These are phyloP conservation scores for Gilbertella persicaria DNA, from an alignment of 371 early-diverging fungal genomes.

Conservation along the genomic window DNA sequence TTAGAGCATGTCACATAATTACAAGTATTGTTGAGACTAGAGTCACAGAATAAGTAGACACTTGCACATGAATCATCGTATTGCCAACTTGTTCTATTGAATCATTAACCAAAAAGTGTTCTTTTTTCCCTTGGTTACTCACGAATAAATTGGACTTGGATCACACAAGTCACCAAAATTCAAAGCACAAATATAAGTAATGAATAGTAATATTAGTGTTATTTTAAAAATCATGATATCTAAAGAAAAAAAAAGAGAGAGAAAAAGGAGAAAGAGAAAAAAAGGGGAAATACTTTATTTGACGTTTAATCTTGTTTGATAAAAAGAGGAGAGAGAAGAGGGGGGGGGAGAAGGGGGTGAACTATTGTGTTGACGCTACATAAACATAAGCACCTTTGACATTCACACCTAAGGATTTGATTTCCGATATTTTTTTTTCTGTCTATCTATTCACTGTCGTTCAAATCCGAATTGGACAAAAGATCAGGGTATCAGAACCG, in stretches of 20 bases:
- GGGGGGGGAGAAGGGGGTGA: neutral
- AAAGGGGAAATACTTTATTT: slow-evolving; percentile 5
- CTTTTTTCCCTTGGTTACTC: neutral
- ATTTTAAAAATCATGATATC: neutral
- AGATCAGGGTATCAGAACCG: no score
- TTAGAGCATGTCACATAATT: slow-evolving; percentile 28
- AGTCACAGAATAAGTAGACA: slow-evolving; percentile 30
- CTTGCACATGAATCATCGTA: slow-evolving; percentile 27
- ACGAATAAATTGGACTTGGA: slow-evolving; percentile 20
- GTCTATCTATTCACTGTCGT: no score
- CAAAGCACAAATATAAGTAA: neutral
- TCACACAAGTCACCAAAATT: slow-evolving; percentile 22
- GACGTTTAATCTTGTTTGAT: no score
- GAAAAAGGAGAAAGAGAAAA: neutral
- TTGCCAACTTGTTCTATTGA: slow-evolving; percentile 22
- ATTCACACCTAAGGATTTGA: no score
- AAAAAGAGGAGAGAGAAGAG: slow-evolving; percentile 2
- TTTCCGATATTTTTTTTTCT: no score
- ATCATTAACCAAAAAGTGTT: neutral
- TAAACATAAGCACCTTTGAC: no score
- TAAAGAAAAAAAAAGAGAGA: neutral
- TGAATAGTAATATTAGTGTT: neutral
- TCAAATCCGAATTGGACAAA: neutral
- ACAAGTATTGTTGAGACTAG: slow-evolving; percentile 18
- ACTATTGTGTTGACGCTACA: no score